Base-by-base conservation (phyloP, 495 filamentous ascomycete genomes). In the Astrothelium macrocarpum region DNA sequence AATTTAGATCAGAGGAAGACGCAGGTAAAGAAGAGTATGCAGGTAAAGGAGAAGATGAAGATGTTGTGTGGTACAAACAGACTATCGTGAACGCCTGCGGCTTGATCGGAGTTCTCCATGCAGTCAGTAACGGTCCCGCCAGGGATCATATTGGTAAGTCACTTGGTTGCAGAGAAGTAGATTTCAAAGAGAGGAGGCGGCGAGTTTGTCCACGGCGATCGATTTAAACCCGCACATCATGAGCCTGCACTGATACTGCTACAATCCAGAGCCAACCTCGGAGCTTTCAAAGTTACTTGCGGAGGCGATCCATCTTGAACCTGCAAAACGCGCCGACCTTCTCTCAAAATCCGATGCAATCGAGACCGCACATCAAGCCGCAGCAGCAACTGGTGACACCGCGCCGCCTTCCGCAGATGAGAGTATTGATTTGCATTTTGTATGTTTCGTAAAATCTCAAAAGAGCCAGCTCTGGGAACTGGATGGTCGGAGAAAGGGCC, bases 81-180 rank as follows among this genome's bases (percentile, higher is more conserved):
- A 87, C 85, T 0, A 87, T 87, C 64, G 78, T 81, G 28, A 84
- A 87, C 70, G 85, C 84, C 16, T 87, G 84, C 70, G 84, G 84
- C 7, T 68, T 87, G 59, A 86, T 87, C 71, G 84, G 81, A 0
- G 66, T 87, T n/a, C 74, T 87, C 5, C 84, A 87, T 66, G 77
- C 74, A 32, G 75, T 83, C 11, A 78, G 75, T 34, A 87, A 87
- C 64, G 78, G 84, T 0, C 69, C 75, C 16, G 75, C 73, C 4
- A 71, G 76, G 25, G 63, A 68, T 14, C 73, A 78, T 59, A 72
- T 86, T 31, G 73, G 74, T 75, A 34, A 31, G 71, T 64, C 32
- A 64, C 42, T 43, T 5, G 3, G 62, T 25, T 16, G 64, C 60
- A 25, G 32, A 61, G n/a, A n/a, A n/a, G n/a, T n/a, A n/a, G n/a